These are phyloP conservation scores for Leptomonas pyrrhocoris DNA, from an alignment of 208 protist species.

Conservation along the genomic window DNA sequence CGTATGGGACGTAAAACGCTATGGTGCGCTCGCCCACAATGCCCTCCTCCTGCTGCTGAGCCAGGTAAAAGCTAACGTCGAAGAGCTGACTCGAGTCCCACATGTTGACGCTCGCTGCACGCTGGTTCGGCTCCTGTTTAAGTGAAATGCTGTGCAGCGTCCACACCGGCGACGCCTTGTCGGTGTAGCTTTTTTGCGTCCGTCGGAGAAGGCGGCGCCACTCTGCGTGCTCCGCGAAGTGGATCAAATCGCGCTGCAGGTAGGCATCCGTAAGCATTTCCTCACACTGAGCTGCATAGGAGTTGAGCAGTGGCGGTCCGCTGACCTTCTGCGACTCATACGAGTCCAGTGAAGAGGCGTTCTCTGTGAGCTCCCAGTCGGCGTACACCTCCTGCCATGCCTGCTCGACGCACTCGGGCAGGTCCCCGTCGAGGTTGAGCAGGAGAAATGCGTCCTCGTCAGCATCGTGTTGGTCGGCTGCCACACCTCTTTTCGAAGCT, in stretches of 20 bases:
- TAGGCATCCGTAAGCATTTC: conserved; percentile 29
- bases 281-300: conserved; percentile 21
- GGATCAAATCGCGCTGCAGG: conserved; percentile 27
- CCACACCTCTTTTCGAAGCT: too few species aligned
- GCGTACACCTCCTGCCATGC: conserved; percentile 15
- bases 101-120: conserved; percentile 27
- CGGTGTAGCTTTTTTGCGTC: not conserved
- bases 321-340: conserved; percentile 7
- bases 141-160: conserved; percentile 33
- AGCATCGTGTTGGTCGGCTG: not conserved
- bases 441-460: not conserved
- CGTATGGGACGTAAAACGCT: conserved; percentile 27
- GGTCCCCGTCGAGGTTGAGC: not conserved
- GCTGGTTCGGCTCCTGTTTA: conserved; percentile 27
- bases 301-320: not conserved
- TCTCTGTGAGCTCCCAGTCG: conserved; percentile 13
- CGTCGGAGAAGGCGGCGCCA: conserved; percentile 17
- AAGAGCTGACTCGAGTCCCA: conserved; percentile 35
- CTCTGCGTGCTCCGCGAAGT: conserved; percentile 31
- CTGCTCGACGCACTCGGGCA: conserved; percentile 11
- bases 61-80: conserved; percentile 25
- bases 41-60: conserved; percentile 19
- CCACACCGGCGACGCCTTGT: not conserved
- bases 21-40: conserved; percentile 32
- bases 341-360: not conserved